Evolutionary conservation across 2,329 filamentous ascomycete species (phyloP).

Genomic region (Trichoderma sp.): DNA sequence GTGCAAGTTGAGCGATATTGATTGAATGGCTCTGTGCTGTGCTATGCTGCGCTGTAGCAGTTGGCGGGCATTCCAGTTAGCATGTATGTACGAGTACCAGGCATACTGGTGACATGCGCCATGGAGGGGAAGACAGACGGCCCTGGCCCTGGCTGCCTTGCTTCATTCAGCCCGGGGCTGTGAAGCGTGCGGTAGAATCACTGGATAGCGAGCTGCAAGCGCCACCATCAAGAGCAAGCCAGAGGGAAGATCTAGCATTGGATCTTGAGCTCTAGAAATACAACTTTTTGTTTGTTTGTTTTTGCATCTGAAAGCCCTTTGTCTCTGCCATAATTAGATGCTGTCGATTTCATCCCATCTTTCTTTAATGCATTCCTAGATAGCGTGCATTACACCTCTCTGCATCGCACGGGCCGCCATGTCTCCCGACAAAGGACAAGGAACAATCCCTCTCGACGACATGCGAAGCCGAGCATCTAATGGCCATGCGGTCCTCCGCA

Average conservation of each 20-base stretch:
- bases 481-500: conserved; percentile 22
- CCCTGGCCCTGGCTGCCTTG: neutral
- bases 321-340: neutral
- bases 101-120: neutral
- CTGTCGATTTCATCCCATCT: neutral
- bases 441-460: conserved; percentile 23
- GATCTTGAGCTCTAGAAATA: neutral
- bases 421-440: conserved; percentile 22
- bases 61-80: neutral
- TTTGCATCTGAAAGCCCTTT: neutral
- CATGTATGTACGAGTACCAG: neutral
- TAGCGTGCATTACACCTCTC: neutral
- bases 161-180: conserved; percentile 20
- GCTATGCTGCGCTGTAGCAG: neutral
- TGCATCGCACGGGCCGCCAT: conserved; percentile 15
- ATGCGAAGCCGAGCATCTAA: conserved; percentile 25
- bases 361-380: neutral
- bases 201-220: neutral
- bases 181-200: neutral
- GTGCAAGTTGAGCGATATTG: neutral
- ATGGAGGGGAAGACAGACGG: neutral
- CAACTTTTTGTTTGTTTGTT: neutral
- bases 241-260: neutral
- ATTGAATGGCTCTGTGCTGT: neutral
- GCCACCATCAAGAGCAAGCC: neutral